These are phyloP conservation scores for Mucor mucedo DNA, from an alignment of 371 early-diverging fungal species.

Conservation along the genomic window DNA sequence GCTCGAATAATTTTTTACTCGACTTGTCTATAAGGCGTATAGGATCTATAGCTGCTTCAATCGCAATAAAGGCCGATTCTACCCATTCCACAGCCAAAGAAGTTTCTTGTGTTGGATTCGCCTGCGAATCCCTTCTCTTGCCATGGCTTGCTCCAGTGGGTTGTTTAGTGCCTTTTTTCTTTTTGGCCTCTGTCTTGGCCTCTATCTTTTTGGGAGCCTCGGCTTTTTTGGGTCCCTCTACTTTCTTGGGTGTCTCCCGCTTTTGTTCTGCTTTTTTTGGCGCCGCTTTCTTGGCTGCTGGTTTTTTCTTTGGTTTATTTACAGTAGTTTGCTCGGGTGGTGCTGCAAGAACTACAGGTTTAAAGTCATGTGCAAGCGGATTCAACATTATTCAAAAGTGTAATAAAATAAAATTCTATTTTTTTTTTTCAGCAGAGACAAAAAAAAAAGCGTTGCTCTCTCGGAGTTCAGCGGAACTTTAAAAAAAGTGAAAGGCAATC, in stretches of 20 bases:
- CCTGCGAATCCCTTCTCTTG: background rate
- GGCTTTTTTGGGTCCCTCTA: background rate
- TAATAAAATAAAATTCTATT: background rate
- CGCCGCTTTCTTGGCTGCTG: background rate
- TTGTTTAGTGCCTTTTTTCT: background rate
- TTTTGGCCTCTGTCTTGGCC: background rate
- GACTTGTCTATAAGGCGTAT: slow-evolving; percentile 1
- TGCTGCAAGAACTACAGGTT: background rate
- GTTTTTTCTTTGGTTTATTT: no score
- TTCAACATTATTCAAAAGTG: slow-evolving; percentile 16
- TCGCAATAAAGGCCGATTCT: slow-evolving; percentile 40
- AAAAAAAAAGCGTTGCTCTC: no score
- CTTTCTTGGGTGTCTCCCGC: background rate
- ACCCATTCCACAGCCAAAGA: background rate
- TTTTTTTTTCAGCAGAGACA: no score
- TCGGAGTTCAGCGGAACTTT: no score
- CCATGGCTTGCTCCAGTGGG: background rate
- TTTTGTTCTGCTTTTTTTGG: background rate
- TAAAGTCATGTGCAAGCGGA: slow-evolving; percentile 20
- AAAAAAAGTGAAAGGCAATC: no score
- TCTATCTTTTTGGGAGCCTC: background rate
- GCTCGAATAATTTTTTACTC: slow-evolving; percentile 22
- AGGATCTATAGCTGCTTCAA: slow-evolving; percentile 47
- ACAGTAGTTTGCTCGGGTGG: background rate
- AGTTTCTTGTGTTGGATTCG: background rate